Percentiles rank a stretch among this genome's conserved stretches.
Conservation (phyloP, 1,139 yeast species). For the Maudiozyma humilis region DNA sequence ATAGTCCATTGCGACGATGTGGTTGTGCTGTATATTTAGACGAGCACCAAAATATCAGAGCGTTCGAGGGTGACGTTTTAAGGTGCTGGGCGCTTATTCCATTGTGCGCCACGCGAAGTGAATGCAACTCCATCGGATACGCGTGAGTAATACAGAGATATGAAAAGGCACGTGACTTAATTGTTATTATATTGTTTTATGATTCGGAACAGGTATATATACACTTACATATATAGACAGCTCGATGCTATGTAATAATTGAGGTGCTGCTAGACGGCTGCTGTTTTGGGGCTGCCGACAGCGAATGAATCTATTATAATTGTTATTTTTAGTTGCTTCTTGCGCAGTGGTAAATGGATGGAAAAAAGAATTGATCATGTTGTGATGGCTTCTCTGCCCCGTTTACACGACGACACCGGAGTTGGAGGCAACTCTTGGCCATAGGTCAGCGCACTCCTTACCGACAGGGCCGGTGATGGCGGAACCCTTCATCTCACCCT, state of each 20-base stretch:
- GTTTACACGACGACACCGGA: constrained; percentile 98
- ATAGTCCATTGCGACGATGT: not conserved
- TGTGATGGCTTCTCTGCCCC: not conserved
- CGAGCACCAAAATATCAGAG: too few relatives aligned
- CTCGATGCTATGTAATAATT: not conserved
- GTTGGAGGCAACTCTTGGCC: constrained; percentile 99
- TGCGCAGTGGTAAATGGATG: too few relatives aligned
- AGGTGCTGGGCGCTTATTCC: not conserved
- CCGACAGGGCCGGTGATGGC: constrained; percentile 99
- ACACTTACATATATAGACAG: not conserved
- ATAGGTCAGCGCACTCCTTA: constrained; percentile 99
- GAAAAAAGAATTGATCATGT: too few relatives aligned
- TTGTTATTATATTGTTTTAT: too few relatives aligned
- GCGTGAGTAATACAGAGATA: too few relatives aligned
- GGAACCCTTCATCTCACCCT: constrained; percentile 99
- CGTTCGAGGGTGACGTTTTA: not conserved
- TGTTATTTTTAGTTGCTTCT: not conserved
- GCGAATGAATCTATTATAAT: not conserved
- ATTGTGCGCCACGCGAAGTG: too few relatives aligned
- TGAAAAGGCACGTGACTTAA: not conserved
- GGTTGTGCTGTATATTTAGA: not conserved
- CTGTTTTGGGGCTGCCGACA: too few relatives aligned
- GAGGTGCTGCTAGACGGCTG: not conserved
- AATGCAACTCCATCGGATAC: too few relatives aligned
- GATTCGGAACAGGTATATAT: not conserved